These are phyloP conservation scores for Colletotrichum destructivum DNA, from an alignment of 2,329 filamentous ascomycete species.

Conservation along the genomic window DNA sequence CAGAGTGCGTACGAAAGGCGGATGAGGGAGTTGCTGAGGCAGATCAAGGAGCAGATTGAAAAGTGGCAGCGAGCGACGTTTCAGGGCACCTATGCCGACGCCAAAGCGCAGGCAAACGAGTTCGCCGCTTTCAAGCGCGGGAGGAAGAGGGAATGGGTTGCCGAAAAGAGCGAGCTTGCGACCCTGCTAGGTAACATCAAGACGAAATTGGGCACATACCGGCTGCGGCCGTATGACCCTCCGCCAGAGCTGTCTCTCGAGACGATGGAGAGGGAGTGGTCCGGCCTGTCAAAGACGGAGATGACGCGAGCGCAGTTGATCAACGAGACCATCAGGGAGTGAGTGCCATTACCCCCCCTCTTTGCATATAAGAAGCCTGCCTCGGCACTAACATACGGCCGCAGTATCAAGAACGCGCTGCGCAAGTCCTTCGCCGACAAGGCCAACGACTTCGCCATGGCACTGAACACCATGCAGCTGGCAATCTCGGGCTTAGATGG, in stretches of 20 bases:
- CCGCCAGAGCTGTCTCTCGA: slow-evolving; percentile 87
- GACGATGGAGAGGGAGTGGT: slow-evolving; percentile 87
- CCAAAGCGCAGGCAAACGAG: slow-evolving; percentile 85
- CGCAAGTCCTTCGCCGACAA: slow-evolving; percentile 96
- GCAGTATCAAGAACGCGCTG: slow-evolving; percentile 92
- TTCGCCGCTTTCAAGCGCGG: slow-evolving; percentile 93
- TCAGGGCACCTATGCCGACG: slow-evolving; percentile 92
- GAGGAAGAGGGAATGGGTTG: slow-evolving; percentile 95
- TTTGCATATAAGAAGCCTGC: slow-evolving; percentile 46
- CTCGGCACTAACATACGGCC: slow-evolving; percentile 49
- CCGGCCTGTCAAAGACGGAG: slow-evolving; percentile 83
- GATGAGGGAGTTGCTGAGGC: slow-evolving; percentile 85
- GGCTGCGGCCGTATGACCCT: slow-evolving; percentile 90
- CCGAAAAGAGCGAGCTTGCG: slow-evolving; percentile 95
- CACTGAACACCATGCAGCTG: slow-evolving; percentile 93
- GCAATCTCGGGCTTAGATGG: slow-evolving; percentile 98
- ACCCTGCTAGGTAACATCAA: slow-evolving; percentile 98
- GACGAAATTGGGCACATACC: slow-evolving; percentile 96
- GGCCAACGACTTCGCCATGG: slow-evolving; percentile 96
- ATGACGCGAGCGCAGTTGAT: slow-evolving; percentile 92
- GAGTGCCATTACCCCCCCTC: slow-evolving; percentile 51
- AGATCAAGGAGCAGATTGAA: slow-evolving; percentile 81
- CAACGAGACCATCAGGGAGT: slow-evolving; percentile 98
- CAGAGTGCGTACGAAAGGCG: slow-evolving; percentile 94
- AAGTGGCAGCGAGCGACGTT: slow-evolving; percentile 87